Base-by-base conservation (phyloP, 1,139 yeast species). In the Keqinozyma sinolaborantium region DNA sequence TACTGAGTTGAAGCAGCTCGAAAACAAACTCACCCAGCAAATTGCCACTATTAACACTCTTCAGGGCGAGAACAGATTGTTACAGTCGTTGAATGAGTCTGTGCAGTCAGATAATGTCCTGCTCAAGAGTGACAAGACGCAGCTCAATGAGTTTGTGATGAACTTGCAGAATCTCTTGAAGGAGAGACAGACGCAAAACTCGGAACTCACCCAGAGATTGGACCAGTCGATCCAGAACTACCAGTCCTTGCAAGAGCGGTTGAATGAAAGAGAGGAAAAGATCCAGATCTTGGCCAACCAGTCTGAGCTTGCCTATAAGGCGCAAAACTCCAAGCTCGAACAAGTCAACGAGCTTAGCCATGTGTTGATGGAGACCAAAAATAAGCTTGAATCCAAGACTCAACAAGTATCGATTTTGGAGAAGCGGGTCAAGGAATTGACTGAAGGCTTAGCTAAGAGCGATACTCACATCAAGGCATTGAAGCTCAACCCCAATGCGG, bases 241-340 rank as follows among this genome's bases (percentile, higher is more conserved):
- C 32, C 85, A 83, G 45, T 45, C 50, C 1, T 56, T 75, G 28
- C 78, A 77, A 43, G 60, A 64, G 4, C 75, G 69, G 37, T 60
- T 83, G 25, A 67, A 64, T 8, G 70, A 70, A 26, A 72, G 77
- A 39, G 75, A 71, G 29, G 73, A 67, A 35, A 72, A 73, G 36
- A 60, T 76, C 23, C 61, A 60, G 25, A 64, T 70, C 14, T 53
- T 70, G 28, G 47, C 73, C 9, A 65, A 59, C 31, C 78, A 78
- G 36, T 70, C 77, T 23, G 83, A 77, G 33, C 56, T 72, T 36
- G 82, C 82, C 15, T 55, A 74, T 29, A 73, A 71, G 38, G 78
- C 84, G 29, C 83, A 79, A 47, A 86, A 83, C 47, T 65, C 74
- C 13, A 79, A 81, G 50, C 66, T 84, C 35, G 92, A 83, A 38